Conservation (phyloP, 2,329 filamentous ascomycete species). For the Diaporthe batatas region DNA sequence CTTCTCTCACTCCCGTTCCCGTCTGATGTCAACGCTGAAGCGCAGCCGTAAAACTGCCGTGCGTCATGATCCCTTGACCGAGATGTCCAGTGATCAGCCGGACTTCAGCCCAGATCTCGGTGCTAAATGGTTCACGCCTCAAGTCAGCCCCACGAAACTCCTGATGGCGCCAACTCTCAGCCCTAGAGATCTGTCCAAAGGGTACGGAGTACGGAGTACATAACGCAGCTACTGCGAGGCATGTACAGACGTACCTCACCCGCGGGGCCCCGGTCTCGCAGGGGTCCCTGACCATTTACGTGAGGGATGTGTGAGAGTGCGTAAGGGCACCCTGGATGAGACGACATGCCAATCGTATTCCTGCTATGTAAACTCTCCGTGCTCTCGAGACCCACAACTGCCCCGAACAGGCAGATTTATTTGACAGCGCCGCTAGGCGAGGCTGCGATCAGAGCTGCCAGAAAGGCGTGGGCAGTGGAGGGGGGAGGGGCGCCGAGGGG, state of each 20-base stretch:
- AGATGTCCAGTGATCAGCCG: constrained; percentile 21
- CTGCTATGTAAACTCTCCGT: constrained; percentile 15
- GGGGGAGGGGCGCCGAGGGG: background rate
- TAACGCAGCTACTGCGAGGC: background rate
- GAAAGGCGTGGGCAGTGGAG: constrained; percentile 3
- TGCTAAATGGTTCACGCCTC: constrained; percentile 10
- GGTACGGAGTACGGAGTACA: background rate
- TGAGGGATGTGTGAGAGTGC: constrained; percentile 22
- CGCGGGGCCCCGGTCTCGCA: constrained; percentile 8
- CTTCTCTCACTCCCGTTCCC: background rate
- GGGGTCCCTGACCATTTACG: background rate
- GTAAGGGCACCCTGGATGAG: constrained; percentile 29
- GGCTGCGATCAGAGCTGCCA: background rate
- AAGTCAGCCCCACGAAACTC: background rate
- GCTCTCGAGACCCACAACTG: constrained; percentile 16
- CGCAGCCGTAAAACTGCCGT: constrained; percentile 22
- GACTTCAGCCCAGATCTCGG: constrained; percentile 27
- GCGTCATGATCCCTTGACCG: constrained; percentile 15
- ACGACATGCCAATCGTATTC: constrained; percentile 34
- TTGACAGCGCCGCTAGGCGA: constrained; percentile 19
- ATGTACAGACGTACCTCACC: background rate
- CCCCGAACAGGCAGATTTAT: constrained; percentile 10
- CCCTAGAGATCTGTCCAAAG: constrained; percentile 31
- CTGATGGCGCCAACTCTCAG: constrained; percentile 6
- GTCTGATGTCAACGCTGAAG: constrained; percentile 27